phyloP scores from a whole-genome alignment of 2,329 filamentous ascomycete genomes.

The Venturia asperata region DNA sequence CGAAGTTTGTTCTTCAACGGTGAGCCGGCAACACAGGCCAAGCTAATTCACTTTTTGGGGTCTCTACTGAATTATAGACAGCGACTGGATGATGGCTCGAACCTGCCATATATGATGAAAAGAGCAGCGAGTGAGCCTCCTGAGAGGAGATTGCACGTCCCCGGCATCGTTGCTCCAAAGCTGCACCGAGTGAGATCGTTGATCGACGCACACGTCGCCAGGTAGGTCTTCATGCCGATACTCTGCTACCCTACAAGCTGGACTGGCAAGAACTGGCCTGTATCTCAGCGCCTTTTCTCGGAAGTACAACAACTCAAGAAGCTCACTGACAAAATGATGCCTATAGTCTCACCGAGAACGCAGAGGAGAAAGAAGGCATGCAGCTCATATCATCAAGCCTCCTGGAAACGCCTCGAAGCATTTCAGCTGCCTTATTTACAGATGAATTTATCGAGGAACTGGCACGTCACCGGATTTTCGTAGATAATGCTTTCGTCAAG shows the following conservation, averaged over 20 bases:
- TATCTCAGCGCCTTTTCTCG: not conserved
- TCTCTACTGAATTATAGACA: not conserved
- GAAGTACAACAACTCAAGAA: not conserved
- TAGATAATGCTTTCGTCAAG: not conserved
- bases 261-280: not conserved
- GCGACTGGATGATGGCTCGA: not conserved
- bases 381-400: not conserved
- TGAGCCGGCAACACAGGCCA: not conserved
- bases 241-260: not conserved
- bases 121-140: not conserved
- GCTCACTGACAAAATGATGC: not conserved
- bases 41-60: not conserved
- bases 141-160: not conserved
- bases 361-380: not conserved
- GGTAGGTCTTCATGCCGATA: not conserved
- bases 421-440: not conserved
- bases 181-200: not conserved
- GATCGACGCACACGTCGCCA: not conserved
- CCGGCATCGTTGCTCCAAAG: not conserved
- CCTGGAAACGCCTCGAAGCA: not conserved
- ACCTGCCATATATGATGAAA: not conserved
- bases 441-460: not conserved
- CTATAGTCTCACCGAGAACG: not conserved
- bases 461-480: not conserved
- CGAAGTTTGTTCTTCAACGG: not conserved